Evolutionary conservation across 1,139 yeast genomes (phyloP).

Genomic region (Pichia sp.): DNA sequence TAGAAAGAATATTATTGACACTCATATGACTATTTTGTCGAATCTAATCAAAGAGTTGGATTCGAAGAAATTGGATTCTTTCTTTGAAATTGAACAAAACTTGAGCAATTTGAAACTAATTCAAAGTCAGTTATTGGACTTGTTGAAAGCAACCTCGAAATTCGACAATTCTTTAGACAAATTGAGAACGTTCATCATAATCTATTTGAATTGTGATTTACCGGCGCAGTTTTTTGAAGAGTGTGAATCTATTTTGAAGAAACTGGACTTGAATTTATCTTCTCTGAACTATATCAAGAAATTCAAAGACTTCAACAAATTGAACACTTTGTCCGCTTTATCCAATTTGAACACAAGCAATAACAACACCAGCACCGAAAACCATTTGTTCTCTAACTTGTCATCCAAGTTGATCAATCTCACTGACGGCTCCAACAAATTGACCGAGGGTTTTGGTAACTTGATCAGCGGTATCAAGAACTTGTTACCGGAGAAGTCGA

Average conservation of each 20-base stretch:
- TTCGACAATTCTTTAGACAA: conserved; percentile 65
- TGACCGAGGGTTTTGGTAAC: conserved; percentile 75
- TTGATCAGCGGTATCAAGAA: conserved; percentile 83
- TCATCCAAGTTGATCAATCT: conserved; percentile 73
- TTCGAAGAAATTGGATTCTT: conserved; percentile 76
- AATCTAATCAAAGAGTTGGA: conserved; percentile 77
- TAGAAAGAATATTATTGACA: conserved; percentile 79
- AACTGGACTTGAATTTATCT: conserved; percentile 51
- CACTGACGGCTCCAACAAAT: conserved; percentile 61
- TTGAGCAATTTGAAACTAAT: conserved; percentile 48
- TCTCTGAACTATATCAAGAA: conserved; percentile 69
- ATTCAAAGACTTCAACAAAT: conserved; percentile 69
- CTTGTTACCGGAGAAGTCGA: conserved; percentile 78
- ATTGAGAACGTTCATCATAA: conserved; percentile 76
- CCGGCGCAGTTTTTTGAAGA: conserved; percentile 54
- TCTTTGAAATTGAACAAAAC: conserved; percentile 89
- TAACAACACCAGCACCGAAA: conserved; percentile 10
- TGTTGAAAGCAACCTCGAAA: conserved; percentile 38
- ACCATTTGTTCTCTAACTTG: conserved; percentile 55
- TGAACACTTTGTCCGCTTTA: conserved; percentile 36
- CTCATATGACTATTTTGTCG: conserved; percentile 95
- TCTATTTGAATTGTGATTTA: conserved; percentile 49
- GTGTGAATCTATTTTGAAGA: conserved; percentile 54
- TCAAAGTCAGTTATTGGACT: conserved; percentile 50
- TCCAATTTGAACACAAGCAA: conserved; percentile 22